Conservation (phyloP, 768 basidiomycete species). For the Boletus barrowsii region DNA sequence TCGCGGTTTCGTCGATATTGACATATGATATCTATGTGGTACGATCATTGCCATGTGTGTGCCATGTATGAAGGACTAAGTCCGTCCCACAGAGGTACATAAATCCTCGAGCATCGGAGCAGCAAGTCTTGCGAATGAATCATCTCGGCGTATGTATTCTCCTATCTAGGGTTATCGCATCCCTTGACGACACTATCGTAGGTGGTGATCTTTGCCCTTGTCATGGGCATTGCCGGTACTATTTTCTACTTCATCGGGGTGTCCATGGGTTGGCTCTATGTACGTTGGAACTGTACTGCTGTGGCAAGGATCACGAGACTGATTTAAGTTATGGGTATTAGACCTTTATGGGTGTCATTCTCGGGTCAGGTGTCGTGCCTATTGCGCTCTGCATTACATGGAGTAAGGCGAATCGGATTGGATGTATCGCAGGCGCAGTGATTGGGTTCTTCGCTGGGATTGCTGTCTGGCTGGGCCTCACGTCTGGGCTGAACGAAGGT, state of each 20-base stretch:
- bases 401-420: constrained; percentile 82
- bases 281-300: constrained; percentile 35
- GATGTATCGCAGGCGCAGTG: constrained; percentile 73
- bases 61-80: background rate
- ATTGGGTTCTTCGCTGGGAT: constrained; percentile 68
- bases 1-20: constrained; percentile 80
- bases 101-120: constrained; percentile 77
- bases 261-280: constrained; percentile 92
- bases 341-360: constrained; percentile 87
- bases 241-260: constrained; percentile 91
- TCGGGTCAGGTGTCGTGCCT: constrained; percentile 83
- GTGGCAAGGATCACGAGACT: background rate
- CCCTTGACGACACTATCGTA: constrained; percentile 19
- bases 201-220: constrained; percentile 67
- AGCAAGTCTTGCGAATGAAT: constrained; percentile 64
- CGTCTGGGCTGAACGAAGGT: constrained; percentile 63
- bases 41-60: background rate
- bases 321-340: constrained; percentile 22
- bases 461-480: constrained; percentile 83
- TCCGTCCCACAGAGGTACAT: constrained; percentile 56
- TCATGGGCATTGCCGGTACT: constrained; percentile 79
- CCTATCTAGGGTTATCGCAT: background rate
- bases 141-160: constrained; percentile 53
- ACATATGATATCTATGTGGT: constrained; percentile 88
- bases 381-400: constrained; percentile 86